Percentiles rank a stretch among this genome's conserved stretches.
Evolutionary conservation across 129 eudicot genomes (phyloP).

Genomic region (Lactuca sativa): DNA sequence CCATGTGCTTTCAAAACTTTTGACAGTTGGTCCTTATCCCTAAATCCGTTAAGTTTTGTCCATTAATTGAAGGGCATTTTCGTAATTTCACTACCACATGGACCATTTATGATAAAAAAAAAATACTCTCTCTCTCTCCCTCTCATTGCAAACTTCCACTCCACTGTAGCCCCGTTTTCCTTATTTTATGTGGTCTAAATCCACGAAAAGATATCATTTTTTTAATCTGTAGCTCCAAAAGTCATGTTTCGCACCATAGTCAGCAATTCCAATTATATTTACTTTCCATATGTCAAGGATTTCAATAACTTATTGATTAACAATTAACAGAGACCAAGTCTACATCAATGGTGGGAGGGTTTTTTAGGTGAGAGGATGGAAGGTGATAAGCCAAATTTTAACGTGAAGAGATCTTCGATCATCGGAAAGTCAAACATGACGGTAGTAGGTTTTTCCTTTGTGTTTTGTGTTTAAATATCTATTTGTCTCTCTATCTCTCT

Average conservation of each 20-base stretch:
- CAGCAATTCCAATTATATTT: not conserved
- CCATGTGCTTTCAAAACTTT: too few species aligned
- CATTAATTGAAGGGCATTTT: too few species aligned
- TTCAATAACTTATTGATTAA: not conserved
- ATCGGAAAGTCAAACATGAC: conserved; percentile 71
- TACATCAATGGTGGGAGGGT: conserved; percentile 95
- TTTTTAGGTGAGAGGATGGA: conserved; percentile 62
- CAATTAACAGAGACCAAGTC: conserved; percentile 64
- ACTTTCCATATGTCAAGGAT: not conserved
- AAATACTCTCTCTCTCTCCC: not conserved
- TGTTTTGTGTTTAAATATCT: too few species aligned
- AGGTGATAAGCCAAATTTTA: conserved; percentile 76
- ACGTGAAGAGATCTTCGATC: conserved; percentile 79
- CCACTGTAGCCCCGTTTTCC: not conserved
- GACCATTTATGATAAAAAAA: too few species aligned
- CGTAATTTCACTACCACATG: too few species aligned
- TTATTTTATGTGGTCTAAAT: conserved; percentile 1
- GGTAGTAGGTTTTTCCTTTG: conserved; percentile 27
- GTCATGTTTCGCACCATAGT: not conserved
- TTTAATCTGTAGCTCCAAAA: not conserved
- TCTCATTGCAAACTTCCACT: conserved; percentile 18
- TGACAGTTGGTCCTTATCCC: too few species aligned
- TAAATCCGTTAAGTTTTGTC: too few species aligned
- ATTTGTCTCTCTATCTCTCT: too few species aligned
- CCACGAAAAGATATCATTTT: not conserved